Evolutionary conservation across 257 asterid genomes (phyloP), one percentile per base, ranked within the genome.

Genomic region (Henckelia pumila): DNA sequence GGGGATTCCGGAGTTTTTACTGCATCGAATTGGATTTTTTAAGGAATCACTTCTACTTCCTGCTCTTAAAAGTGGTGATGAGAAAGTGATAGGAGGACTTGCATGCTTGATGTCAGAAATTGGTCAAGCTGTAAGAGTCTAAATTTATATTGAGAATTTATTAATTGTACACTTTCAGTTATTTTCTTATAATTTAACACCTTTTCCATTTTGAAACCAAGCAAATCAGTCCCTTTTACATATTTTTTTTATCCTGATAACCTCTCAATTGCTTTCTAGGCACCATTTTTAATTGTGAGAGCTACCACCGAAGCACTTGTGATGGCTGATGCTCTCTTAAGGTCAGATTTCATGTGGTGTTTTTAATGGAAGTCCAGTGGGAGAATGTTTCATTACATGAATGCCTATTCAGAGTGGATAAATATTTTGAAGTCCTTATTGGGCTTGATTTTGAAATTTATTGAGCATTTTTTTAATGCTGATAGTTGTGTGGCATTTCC

Each of bases 51-150:
- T 88, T 79, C 88, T 90, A 71, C 75, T 78, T 76, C 96, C 96
- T 57, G 96, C 97, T 69, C 86, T 91, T 67, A 82, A 76, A 70
- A 80, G 80, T 68, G 87, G 95, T 78, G 92, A 91, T 55, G 89
- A 82, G 88, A 83, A 83, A 79, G 86, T 82, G 70, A 77, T 91
- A 23, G 83, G 88, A 73, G 86, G 96, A 70, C 84, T 91, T 72
- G 96, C 96, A 53, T 82, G 89, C 81, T 84, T 91, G 84, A 77
- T 91, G 89, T 86, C 97, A 20, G 97, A 91, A 85, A 86, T 91
- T 73, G 97, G 97, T 60, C 96, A 86, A 71, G 87, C 97, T 69
- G 96, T 91, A 85, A 81, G 97, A 78, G 68, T 76, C 73, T n/a
- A n/a, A 56, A 40, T 57, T 64, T 64, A 58, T 29, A 49, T 66